A percentile compares a stretch with the other conserved stretches of the same genome.
Evolutionary conservation across 495 filamentous ascomycete genomes (phyloP).

Genomic region (Trichoderma erinaceum): DNA sequence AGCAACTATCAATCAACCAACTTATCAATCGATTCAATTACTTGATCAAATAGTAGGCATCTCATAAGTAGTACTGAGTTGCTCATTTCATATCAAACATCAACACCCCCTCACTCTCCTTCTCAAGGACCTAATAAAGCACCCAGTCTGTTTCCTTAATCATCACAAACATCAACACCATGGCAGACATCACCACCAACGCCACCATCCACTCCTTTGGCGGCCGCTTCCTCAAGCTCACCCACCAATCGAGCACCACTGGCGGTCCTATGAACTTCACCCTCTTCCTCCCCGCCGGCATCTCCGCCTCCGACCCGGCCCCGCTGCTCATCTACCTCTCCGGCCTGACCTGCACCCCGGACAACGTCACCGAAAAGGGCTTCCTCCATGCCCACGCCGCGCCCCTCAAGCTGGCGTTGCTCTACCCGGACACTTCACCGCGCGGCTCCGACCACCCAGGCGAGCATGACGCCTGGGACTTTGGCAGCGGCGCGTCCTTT

Average conservation of each 20-base stretch:
- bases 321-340: slow-evolving; percentile 93
- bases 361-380: slow-evolving; percentile 94
- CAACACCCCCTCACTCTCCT: too few relatives aligned
- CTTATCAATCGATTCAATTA: too few relatives aligned
- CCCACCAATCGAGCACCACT: slow-evolving; percentile 68
- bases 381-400: slow-evolving; percentile 84
- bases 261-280: slow-evolving; percentile 64
- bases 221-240: slow-evolving; percentile 89
- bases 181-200: slow-evolving; percentile 78
- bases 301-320: slow-evolving; percentile 47
- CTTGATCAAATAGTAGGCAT: too few relatives aligned
- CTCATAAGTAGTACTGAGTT: too few relatives aligned
- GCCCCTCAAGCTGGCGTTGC: slow-evolving; percentile 72
- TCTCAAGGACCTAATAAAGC: too few relatives aligned
- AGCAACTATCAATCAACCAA: too few relatives aligned
- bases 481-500: slow-evolving; percentile 86
- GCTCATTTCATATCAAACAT: too few relatives aligned
- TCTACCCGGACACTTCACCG: slow-evolving; percentile 93
- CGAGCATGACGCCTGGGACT: slow-evolving; percentile 82
- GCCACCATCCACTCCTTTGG: slow-evolving; percentile 89
- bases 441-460: slow-evolving; percentile 71
- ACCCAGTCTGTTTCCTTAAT: neutral
- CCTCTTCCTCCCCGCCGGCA: slow-evolving; percentile 64
- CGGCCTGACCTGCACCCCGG: slow-evolving; percentile 88
- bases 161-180: slow-evolving; percentile 16